Evolutionary conservation across 2,329 filamentous ascomycete species (phyloP).

Genomic region (Trichoderma lentiforme): DNA sequence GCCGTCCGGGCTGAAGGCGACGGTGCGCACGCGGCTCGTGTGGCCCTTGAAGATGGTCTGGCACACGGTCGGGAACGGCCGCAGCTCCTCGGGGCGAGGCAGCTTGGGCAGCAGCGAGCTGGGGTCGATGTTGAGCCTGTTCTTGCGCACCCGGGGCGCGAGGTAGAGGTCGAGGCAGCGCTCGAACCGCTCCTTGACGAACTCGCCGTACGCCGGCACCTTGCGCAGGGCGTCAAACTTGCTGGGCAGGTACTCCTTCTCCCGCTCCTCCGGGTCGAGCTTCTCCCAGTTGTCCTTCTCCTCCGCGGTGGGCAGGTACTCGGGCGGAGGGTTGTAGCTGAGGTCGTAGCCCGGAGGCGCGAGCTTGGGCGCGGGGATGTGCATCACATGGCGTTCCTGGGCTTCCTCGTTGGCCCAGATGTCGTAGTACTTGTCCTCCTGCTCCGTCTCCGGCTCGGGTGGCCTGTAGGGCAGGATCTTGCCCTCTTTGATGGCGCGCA

Average conservation of each 20-base stretch:
- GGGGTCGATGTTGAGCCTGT: constrained; percentile 94
- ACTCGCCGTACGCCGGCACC: constrained; percentile 84
- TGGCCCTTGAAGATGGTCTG: constrained; percentile 86
- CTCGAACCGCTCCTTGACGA: constrained; percentile 95
- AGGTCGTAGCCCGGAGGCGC: constrained; percentile 91
- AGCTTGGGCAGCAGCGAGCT: constrained; percentile 89
- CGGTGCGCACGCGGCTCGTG: constrained; percentile 78
- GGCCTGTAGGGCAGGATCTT: constrained; percentile 88
- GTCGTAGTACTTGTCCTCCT: constrained; percentile 71
- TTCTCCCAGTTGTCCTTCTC: constrained; percentile 85
- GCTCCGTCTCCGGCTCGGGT: constrained; percentile 60
- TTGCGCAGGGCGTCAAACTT: constrained; percentile 81
- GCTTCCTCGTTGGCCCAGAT: constrained; percentile 92
- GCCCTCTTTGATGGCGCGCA: constrained; percentile 91
- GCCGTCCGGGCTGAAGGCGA: constrained; percentile 81
- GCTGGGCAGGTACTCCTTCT: constrained; percentile 81
- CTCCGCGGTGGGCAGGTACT: constrained; percentile 84
- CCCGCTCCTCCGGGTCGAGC: constrained; percentile 82
- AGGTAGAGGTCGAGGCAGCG: constrained; percentile 93
- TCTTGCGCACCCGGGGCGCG: constrained; percentile 85
- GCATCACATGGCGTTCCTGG: constrained; percentile 82
- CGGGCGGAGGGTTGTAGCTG: constrained; percentile 92
- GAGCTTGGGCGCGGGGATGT: constrained; percentile 89
- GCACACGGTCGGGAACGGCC: constrained; percentile 89
- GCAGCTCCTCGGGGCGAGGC: constrained; percentile 86